A percentile compares a stretch with the other conserved stretches of the same genome.
Evolutionary conservation across 331 rosid species (phyloP).

Genomic region (Dryas integrifolia): DNA sequence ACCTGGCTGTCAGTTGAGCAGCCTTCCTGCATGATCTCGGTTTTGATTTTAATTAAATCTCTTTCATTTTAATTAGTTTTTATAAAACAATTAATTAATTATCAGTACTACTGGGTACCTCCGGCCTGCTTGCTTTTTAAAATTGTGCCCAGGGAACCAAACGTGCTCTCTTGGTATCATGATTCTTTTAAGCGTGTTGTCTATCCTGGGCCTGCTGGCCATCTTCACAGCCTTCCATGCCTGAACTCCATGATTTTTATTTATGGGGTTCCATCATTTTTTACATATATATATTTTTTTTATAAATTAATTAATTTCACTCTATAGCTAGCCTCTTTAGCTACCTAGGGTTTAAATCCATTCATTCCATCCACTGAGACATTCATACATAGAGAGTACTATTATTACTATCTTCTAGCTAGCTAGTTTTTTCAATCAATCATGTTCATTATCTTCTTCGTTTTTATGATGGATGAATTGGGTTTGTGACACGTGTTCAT

Average conservation of each 20-base stretch:
- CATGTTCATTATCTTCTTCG: not conserved
- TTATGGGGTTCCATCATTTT: constrained; percentile 21
- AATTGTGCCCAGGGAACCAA: constrained; percentile 42
- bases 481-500: constrained; percentile 49
- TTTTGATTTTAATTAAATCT: constrained; percentile 16
- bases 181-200: constrained; percentile 50
- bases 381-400: not conserved
- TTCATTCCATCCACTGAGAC: not conserved
- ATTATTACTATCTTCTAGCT: not conserved
- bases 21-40: constrained; percentile 92
- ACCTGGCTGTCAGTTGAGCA: constrained; percentile 82
- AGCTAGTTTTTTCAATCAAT: not conserved
- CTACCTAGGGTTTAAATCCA: constrained; percentile 11
- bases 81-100: not conserved
- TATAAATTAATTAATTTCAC: constrained; percentile 12
- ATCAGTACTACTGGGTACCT: constrained; percentile 6
- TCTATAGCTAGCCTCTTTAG: not conserved
- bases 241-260: constrained; percentile 42
- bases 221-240: constrained; percentile 40
- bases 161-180: constrained; percentile 79
- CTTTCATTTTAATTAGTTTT: not conserved
- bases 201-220: no score
- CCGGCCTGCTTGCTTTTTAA: not conserved
- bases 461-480: constrained; percentile 22
- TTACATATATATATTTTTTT: not conserved